Evolutionary conservation across 2,329 filamentous ascomycete species (phyloP).

Genomic region (Aspergillus neoniger): DNA sequence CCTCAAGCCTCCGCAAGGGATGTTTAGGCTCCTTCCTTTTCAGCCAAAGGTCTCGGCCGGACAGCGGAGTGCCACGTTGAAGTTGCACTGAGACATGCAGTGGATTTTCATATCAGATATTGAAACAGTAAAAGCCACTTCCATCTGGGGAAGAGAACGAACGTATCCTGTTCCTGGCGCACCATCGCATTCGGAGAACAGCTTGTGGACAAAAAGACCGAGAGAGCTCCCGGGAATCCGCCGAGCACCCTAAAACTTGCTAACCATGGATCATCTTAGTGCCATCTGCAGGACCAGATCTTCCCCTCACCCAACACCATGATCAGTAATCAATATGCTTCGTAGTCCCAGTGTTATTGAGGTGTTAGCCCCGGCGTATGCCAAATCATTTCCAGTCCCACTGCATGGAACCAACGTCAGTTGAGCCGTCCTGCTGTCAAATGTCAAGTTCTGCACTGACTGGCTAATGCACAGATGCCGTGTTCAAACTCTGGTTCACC

Average conservation of each 20-base stretch:
- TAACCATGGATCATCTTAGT: not conserved
- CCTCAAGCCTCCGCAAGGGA: constrained; percentile 1
- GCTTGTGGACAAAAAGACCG: not conserved
- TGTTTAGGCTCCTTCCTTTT: not conserved
- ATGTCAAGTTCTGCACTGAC: not conserved
- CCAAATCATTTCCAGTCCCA: not conserved
- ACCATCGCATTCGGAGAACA: not conserved
- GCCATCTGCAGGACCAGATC: not conserved
- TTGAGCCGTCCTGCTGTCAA: not conserved
- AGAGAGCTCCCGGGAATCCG: not conserved
- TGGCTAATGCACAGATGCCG: not conserved
- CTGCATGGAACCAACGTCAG: not conserved
- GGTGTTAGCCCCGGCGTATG: not conserved
- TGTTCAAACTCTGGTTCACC: not conserved
- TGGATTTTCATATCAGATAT: not conserved
- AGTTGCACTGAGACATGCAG: not conserved
- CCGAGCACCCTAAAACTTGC: not conserved
- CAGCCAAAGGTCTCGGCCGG: not conserved
- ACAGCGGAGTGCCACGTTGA: not conserved
- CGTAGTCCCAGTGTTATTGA: not conserved
- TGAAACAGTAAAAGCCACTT: not conserved
- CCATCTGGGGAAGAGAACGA: not conserved
- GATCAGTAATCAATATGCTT: no score
- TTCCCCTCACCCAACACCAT: not conserved
- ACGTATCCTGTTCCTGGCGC: not conserved